phyloP scores from a whole-genome alignment of 768 basidiomycete species.

The Boletus fagicola region DNA sequence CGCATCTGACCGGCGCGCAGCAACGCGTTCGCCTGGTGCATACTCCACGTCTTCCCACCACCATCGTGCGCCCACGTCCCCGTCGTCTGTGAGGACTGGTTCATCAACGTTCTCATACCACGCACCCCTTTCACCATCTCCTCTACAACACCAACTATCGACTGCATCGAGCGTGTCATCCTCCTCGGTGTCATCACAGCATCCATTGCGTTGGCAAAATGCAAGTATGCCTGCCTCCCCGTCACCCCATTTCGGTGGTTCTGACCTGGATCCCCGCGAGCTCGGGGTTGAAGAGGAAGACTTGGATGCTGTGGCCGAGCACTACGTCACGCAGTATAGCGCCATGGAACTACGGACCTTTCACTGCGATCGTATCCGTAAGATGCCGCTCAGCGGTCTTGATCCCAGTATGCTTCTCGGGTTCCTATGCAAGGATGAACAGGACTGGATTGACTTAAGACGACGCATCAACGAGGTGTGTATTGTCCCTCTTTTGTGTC shows the following conservation, averaged over 20 bases:
- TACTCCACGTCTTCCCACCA: conserved; percentile 29
- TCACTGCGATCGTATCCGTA: conserved; percentile 94
- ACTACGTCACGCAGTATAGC: conserved; percentile 73
- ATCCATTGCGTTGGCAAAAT: conserved; percentile 29
- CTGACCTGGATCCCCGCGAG: conserved; percentile 41
- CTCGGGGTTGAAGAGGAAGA: conserved; percentile 32
- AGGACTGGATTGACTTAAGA: conserved; percentile 83
- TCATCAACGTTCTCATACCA: conserved; percentile 56
- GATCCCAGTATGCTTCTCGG: conserved; percentile 98
- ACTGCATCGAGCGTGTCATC: conserved; percentile 35
- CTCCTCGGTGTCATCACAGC: conserved; percentile 34
- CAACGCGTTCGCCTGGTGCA: conserved; percentile 26
- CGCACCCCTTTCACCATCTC: conserved; percentile 59
- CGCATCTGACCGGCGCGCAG: conserved; percentile 26
- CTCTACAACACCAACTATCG: conserved; percentile 64
- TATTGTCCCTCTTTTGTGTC: conserved; percentile 4
- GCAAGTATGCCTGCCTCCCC: conserved; percentile 24
- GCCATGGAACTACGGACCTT: conserved; percentile 78
- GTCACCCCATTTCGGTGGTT: conserved; percentile 19
- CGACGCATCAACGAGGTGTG: conserved; percentile 70
- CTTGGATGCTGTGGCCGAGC: conserved; percentile 50
- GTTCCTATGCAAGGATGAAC: conserved; percentile 80
- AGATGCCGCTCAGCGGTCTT: conserved; percentile 87
- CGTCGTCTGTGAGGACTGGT: conserved; percentile 51
- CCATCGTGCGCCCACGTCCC: conserved; percentile 43